These are phyloP conservation scores for Trametes elegans DNA, from an alignment of 768 basidiomycete species.

Conservation along the genomic window DNA sequence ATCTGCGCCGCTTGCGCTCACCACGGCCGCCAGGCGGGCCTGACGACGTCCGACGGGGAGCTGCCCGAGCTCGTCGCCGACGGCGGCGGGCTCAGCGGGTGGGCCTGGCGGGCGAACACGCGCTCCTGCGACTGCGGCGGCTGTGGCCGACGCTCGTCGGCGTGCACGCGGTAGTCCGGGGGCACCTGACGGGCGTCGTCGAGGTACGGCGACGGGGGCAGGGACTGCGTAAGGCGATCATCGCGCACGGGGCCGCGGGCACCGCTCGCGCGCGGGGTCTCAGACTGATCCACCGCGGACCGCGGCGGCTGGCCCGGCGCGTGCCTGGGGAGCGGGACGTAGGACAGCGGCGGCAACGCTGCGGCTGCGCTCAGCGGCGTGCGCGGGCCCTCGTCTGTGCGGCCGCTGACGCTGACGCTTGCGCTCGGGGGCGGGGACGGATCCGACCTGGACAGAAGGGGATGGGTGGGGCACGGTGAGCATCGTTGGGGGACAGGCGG, in stretches of 20 bases:
- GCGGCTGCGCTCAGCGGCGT: constrained; percentile 11
- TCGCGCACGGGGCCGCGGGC: constrained; percentile 3
- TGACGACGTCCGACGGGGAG: constrained; percentile 9
- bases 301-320: background rate
- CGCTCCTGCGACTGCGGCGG: constrained; percentile 3
- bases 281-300: constrained; percentile 1
- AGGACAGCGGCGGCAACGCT: constrained; percentile 5
- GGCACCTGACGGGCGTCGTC: background rate
- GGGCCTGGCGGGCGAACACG: constrained; percentile 2
- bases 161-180: background rate
- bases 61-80: constrained; percentile 11
- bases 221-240: constrained; percentile 13
- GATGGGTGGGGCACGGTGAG: background rate
- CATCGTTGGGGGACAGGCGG: background rate
- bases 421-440: background rate
- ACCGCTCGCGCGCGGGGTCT: background rate
- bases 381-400: background rate
- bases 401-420: background rate
- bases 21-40: constrained; percentile 17
- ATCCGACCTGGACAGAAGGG: constrained; percentile 5
- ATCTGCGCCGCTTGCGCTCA: background rate
- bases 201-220: constrained; percentile 13
- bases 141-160: background rate
- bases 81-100: constrained; percentile 15
- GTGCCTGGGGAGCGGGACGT: constrained; percentile 4